phyloP scores from a whole-genome alignment of 768 basidiomycete species.

The Hysterangium stoloniferum region DNA sequence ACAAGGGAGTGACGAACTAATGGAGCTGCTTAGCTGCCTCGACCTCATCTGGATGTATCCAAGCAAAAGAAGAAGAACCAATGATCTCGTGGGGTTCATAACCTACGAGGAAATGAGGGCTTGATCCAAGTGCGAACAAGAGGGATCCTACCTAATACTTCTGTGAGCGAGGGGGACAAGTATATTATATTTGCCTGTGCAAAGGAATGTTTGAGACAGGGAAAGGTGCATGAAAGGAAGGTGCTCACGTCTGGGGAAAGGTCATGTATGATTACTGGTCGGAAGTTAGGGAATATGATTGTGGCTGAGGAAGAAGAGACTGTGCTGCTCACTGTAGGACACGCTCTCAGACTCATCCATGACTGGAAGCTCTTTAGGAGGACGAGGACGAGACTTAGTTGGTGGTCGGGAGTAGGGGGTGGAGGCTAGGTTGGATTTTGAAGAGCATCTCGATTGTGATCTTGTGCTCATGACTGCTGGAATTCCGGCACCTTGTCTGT shows the following conservation, averaged over 20 bases:
- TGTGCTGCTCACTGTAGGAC: slow-evolving; percentile 56
- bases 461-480: slow-evolving; percentile 7
- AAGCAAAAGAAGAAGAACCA: slow-evolving; percentile 59
- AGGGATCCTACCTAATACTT: slow-evolving; percentile 41
- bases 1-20: slow-evolving; percentile 38
- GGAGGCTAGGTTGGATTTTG: background rate
- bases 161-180: slow-evolving; percentile 10
- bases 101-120: slow-evolving; percentile 34
- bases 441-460: slow-evolving; percentile 13
- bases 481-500: too few relatives aligned
- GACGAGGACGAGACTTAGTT: slow-evolving; percentile 8
- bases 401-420: slow-evolving; percentile 10
- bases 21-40: slow-evolving; percentile 57
- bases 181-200: slow-evolving; percentile 11
- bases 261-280: slow-evolving; percentile 70
- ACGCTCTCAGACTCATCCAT: slow-evolving; percentile 52
- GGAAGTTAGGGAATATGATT: slow-evolving; percentile 8
- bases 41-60: slow-evolving; percentile 78
- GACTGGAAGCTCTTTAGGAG: background rate
- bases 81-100: slow-evolving; percentile 68
- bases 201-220: slow-evolving; percentile 7
- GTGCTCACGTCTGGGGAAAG: slow-evolving; percentile 64
- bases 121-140: too few relatives aligned
- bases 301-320: slow-evolving; percentile 24
- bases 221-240: slow-evolving; percentile 3